Base-by-base conservation (phyloP, 179 eudicot genomes). In the Silene vulgaris region DNA sequence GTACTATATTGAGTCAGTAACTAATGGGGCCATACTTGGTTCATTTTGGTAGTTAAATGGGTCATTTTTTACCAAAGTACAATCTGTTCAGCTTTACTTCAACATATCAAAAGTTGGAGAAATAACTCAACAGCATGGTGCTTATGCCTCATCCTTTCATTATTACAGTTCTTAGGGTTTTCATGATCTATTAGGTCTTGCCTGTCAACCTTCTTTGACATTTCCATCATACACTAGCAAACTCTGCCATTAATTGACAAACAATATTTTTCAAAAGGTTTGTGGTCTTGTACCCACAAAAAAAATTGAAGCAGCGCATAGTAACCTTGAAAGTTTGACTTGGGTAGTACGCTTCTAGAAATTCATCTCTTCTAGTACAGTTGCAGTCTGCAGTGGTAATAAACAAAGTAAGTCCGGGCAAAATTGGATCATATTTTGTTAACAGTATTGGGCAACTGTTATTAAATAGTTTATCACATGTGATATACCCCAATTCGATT, bases 361-460 rank as follows among this genome's bases (percentile, higher is more conserved):
- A 20, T 26, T 57, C 77, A 50, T 67, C 71, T 72, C 71, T 60
- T 74, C 71, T 82, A 82, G 79, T 82, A 82, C 77, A 82, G 79
- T 48, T 82, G 84, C 70, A 82, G 63, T 72, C 84, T 82, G 84
- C 79, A 57, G 82, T 73, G 74, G 45, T 48, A n/a, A 11, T 19
- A 32, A 50, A 75, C 73, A 16, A 50, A 19, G 23, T 35, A 23
- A 66, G 43, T 14, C 6, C 1, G 21, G 32, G 26, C 30, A 30
- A 14, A 75, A 17, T 72, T 56, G 67, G 67, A 20, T 75, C 17
- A 57, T 59, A 12, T 50, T 30, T 43, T 29, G 75, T 32, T 75
- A 67, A n/a, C 67, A 35, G 28, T 17, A 32, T 30, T 32, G 19
- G 61, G 61, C 8, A 72, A 23, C 11, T 1, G 17, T 20, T 74